Percentiles rank a stretch among this genome's conserved stretches.
Conservation (phyloP, 352 stramenopile species). For the Phytophthora chlamydospora region DNA sequence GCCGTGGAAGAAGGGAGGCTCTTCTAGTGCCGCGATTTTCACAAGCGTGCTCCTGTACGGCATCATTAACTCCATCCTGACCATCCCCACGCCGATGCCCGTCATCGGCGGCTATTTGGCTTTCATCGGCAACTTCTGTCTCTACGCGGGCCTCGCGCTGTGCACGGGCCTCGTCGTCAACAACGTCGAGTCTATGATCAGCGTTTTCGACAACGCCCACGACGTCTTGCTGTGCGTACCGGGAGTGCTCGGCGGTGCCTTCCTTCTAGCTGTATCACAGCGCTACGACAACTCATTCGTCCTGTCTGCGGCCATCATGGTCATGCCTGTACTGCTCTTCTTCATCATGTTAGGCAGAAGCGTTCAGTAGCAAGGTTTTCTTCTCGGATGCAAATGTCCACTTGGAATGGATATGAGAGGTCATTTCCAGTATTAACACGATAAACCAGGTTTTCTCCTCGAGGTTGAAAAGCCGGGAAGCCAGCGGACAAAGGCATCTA, state of each 20-base stretch:
- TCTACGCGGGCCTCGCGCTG: slow-evolving; percentile 91
- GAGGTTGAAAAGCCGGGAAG: too few relatives aligned
- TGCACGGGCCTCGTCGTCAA: slow-evolving; percentile 91
- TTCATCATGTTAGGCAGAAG: slow-evolving; percentile 63
- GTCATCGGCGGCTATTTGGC: slow-evolving; percentile 98
- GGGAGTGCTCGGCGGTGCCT: slow-evolving; percentile 78
- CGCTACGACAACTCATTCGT: slow-evolving; percentile 76
- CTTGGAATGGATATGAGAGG: too few relatives aligned
- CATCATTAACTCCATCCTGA: slow-evolving; percentile 91
- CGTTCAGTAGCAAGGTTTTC: too few relatives aligned
- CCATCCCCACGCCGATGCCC: slow-evolving; percentile 94
- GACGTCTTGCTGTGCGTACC: slow-evolving; percentile 86
- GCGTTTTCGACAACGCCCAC: slow-evolving; percentile 57
- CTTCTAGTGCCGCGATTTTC: slow-evolving; percentile 4
- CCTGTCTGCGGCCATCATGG: slow-evolving; percentile 80
- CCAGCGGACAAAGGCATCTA: too few relatives aligned
- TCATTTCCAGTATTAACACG: too few relatives aligned
- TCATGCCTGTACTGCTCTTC: slow-evolving; percentile 94
- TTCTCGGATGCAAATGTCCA: too few relatives aligned
- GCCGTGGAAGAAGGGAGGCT: too few relatives aligned
- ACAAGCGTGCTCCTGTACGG: slow-evolving; percentile 85
- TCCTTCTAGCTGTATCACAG: slow-evolving; percentile 84
- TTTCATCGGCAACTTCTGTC: slow-evolving; percentile 96
- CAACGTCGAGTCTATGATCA: slow-evolving; percentile 74
- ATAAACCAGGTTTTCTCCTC: too few relatives aligned